Base-by-base conservation (phyloP, 495 filamentous ascomycete genomes). In the Pseudomonodictys pantanalensis region DNA sequence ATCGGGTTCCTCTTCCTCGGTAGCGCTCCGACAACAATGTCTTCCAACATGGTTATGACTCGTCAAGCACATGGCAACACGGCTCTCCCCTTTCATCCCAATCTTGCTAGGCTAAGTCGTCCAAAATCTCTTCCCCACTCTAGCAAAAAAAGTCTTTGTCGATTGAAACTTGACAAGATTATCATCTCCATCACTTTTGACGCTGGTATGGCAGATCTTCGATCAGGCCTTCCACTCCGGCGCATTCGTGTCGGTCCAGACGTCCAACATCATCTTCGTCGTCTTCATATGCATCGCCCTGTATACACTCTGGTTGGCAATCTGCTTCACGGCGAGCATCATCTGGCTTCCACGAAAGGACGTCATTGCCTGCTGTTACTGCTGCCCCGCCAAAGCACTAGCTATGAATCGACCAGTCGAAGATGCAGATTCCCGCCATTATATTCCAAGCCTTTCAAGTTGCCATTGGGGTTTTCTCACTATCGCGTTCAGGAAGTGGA, bases 81-180 rank as follows among this genome's bases (percentile, higher is more conserved):
- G 76, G 0, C 68, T 78, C 5, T 76, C 75, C 3, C 62, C 77
- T 12, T 77, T 75, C 54, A 23, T 78, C 1, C 76, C 76, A 1
- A 54, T 78, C 32, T 65, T 72, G 18, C 45, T 71, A 10, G 74
- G 75, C 10, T 74, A 77, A 58, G 32, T 68, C 2, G 47, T 73
- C 3, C 71, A 67, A 3, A 64, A 66, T 20, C 1, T 68, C 5
- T 75, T 73, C 43, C 68, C 70, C 3, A 44, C 57, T 18, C 24
- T 51, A 8, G 72, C 66, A 38, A 66, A 66, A 38, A 72, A 59
- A n/a, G 25, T 74, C 11, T 76, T 74, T 45, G 47, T 65, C 20
- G 59, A 72, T 6, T 75, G 68, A 67, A 73, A 70, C 35, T 28
- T 75, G 30, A 67, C 54, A 30, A 77, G 75, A 47, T 26, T 76